These are phyloP conservation scores for Aspergillus quadrilineatus DNA, from an alignment of 2,329 filamentous ascomycete genomes.

Conservation along the genomic window DNA sequence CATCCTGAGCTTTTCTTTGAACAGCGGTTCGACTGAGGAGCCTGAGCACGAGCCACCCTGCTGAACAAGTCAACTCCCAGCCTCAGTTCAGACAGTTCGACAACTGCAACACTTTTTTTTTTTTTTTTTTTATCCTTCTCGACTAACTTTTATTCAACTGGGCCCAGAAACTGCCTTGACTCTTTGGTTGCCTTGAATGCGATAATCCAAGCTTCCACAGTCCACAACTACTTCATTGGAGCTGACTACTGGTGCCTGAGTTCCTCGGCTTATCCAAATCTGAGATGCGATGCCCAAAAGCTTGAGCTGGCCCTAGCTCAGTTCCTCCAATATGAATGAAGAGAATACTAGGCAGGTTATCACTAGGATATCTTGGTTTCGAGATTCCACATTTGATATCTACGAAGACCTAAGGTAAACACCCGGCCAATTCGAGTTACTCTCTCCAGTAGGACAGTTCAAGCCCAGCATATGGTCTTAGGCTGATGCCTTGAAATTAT, in stretches of 20 bases:
- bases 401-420: too few species aligned
- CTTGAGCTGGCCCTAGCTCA: background rate
- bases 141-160: background rate
- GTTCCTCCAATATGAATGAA: too few species aligned
- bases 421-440: too few species aligned
- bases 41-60: slow-evolving; percentile 7
- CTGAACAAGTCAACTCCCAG: background rate
- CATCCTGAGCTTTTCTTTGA: slow-evolving; percentile 9
- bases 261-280: background rate
- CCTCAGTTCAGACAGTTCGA: background rate
- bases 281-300: background rate
- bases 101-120: too few species aligned
- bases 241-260: background rate
- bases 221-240: background rate
- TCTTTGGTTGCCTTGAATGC: background rate
- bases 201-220: background rate
- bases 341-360: too few species aligned
- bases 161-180: background rate
- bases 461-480: too few species aligned
- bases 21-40: slow-evolving; percentile 5
- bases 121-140: background rate
- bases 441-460: too few species aligned
- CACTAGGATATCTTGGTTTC: too few species aligned
- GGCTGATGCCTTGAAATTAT: too few species aligned
- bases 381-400: too few species aligned